Percentiles rank a stretch among this genome's conserved stretches.
These are phyloP conservation scores for Salix viminalis DNA, from an alignment of 345 rosid genomes.

Conservation along the genomic window DNA sequence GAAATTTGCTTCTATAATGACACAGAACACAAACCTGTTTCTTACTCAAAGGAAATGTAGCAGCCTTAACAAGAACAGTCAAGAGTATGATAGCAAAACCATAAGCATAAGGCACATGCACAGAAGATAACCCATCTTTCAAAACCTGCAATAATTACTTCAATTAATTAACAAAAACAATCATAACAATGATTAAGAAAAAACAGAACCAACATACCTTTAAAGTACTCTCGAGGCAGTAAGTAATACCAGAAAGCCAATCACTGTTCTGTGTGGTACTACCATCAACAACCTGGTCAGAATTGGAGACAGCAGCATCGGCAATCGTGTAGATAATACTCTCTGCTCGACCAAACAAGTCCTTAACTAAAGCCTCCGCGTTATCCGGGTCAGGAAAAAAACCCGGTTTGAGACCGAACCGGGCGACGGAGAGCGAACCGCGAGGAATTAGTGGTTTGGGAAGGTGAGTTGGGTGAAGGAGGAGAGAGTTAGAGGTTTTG, in stretches of 20 bases:
- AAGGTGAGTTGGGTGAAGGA: constrained; percentile 32
- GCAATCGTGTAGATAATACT: constrained; percentile 58
- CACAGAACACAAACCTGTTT: constrained; percentile 60
- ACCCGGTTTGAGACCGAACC: constrained; percentile 52
- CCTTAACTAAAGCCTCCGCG: constrained; percentile 36
- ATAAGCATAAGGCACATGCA: constrained; percentile 77
- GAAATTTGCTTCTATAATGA: background rate
- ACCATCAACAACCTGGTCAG: constrained; percentile 35
- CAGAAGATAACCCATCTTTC: constrained; percentile 67
- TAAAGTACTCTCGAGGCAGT: constrained; percentile 69
- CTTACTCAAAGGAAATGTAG: constrained; percentile 86
- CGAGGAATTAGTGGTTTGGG: constrained; percentile 33
- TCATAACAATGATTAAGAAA: background rate
- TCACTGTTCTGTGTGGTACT: constrained; percentile 54
- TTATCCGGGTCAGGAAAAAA: constrained; percentile 40
- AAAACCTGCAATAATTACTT: constrained; percentile 52
- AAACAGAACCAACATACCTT: constrained; percentile 41
- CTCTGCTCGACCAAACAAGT: constrained; percentile 51
- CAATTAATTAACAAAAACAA: background rate
- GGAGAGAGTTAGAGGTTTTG: constrained; percentile 22
- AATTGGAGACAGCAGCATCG: constrained; percentile 76
- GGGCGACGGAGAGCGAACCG: constrained; percentile 49
- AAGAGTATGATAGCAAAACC: constrained; percentile 91
- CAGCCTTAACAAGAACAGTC: constrained; percentile 87
- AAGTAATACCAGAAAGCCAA: constrained; percentile 88